Conservation (phyloP, 2,329 filamentous ascomycete species). For the Biscogniauxia marginata region DNA sequence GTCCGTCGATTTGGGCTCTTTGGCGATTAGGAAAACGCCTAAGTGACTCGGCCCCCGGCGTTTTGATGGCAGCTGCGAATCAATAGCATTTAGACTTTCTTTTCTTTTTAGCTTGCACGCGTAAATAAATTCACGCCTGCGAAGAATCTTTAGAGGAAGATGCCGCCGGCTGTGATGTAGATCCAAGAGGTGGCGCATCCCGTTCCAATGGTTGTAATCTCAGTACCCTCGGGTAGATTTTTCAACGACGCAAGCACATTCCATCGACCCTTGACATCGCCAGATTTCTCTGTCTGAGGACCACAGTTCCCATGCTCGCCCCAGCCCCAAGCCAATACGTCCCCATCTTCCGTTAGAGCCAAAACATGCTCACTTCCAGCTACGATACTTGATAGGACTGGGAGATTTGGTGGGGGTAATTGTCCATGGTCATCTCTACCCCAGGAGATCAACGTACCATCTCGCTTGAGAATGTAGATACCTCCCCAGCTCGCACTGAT, state of each 20-base stretch:
- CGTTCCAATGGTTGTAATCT: slow-evolving; percentile 67
- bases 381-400: slow-evolving; percentile 61
- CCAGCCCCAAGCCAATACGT: slow-evolving; percentile 89
- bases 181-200: slow-evolving; percentile 91
- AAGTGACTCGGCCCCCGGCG: neutral
- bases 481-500: slow-evolving; percentile 81
- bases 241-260: slow-evolving; percentile 63
- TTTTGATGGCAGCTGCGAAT: neutral
- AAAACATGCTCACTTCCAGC: slow-evolving; percentile 90
- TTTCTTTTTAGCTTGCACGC: slow-evolving; percentile 7
- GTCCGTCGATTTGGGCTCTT: slow-evolving; percentile 50
- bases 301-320: slow-evolving; percentile 98
- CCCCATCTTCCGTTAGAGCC: slow-evolving; percentile 61
- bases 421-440: slow-evolving; percentile 86
- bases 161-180: slow-evolving; percentile 39
- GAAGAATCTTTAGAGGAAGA: slow-evolving; percentile 31
- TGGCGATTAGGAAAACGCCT: slow-evolving; percentile 24
- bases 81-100: neutral
- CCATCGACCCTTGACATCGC: slow-evolving; percentile 66
- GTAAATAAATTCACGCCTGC: too few species aligned
- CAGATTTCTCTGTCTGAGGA: slow-evolving; percentile 54
- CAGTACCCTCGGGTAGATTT: slow-evolving; percentile 49
- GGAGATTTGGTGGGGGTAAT: slow-evolving; percentile 63
- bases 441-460: slow-evolving; percentile 68
- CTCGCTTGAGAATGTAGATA: slow-evolving; percentile 65